Percentiles rank a stretch among this genome's conserved stretches.
Evolutionary conservation across 768 basidiomycete genomes (phyloP).

Genomic region (Leucosporidium creatinivorum): DNA sequence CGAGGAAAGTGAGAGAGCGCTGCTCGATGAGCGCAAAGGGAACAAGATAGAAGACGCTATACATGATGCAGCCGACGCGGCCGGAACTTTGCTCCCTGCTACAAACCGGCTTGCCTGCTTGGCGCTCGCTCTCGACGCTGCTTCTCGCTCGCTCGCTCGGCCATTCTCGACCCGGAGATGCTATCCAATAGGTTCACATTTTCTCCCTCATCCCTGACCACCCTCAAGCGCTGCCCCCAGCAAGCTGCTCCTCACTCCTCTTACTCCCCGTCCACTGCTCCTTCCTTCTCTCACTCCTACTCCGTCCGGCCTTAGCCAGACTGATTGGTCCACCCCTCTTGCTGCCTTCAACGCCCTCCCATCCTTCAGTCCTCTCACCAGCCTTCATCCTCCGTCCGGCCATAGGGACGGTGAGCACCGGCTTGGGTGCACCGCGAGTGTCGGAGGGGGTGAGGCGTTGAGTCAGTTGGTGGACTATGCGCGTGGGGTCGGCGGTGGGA

Average conservation of each 20-base stretch:
- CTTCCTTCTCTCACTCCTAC: slow-evolving; percentile 9
- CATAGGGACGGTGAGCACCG: slow-evolving; percentile 24
- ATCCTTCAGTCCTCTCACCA: slow-evolving; percentile 15
- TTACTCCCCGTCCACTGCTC: background rate
- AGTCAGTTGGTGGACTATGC: slow-evolving; percentile 20
- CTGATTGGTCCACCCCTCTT: slow-evolving; percentile 14
- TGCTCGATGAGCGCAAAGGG: too few relatives aligned
- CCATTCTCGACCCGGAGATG: too few relatives aligned
- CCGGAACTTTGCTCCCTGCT: too few relatives aligned
- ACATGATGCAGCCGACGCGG: too few relatives aligned
- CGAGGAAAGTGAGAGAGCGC: too few relatives aligned
- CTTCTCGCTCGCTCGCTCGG: background rate
- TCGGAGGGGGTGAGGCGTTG: slow-evolving; percentile 17
- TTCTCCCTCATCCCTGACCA: too few relatives aligned
- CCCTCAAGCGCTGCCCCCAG: background rate
- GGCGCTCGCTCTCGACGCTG: too few relatives aligned
- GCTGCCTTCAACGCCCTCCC: background rate
- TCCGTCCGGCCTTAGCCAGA: slow-evolving; percentile 6
- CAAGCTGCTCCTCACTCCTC: background rate
- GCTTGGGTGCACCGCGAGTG: slow-evolving; percentile 5
- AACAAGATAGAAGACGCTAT: too few relatives aligned
- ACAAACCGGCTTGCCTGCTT: too few relatives aligned
- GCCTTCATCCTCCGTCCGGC: slow-evolving; percentile 12
- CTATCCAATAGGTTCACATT: too few relatives aligned
- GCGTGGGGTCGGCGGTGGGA: slow-evolving; percentile 3